Evolutionary conservation across 495 filamentous ascomycete species (phyloP), one percentile per base, ranked within the genome.

Genomic region (Diplogelasinospora grovesii): DNA sequence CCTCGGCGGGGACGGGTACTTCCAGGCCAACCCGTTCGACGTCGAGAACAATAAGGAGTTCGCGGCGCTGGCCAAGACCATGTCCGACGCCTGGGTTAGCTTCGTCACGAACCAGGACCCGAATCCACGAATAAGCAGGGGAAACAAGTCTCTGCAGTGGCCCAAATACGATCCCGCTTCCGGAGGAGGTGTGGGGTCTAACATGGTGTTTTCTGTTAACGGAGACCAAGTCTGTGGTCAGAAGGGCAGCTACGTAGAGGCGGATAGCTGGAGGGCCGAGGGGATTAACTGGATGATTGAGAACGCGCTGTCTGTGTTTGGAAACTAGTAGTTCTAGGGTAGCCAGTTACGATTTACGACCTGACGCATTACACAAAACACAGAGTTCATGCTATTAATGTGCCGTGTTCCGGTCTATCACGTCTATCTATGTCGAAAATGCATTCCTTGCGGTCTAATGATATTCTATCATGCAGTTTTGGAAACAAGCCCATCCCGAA

Each of bases 401-500:
- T n/a, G n/a, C n/a, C n/a, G n/a, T n/a, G n/a, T n/a, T n/a, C n/a
- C n/a, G n/a, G n/a, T n/a, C n/a, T n/a, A n/a, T n/a, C n/a, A n/a
- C n/a, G n/a, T n/a, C n/a, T n/a, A n/a, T n/a, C n/a, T 13, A 28
- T 13, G 26, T 11, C 2, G 26, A 28, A 11, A 28, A 28, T 28
- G 20, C 24, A 36, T 36, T 23, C 6, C 11, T 36, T 13, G 15
- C 15, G 3, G 8, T 22, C 9, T 22, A 8, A 22, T 22, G 18
- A n/a, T n/a, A n/a, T n/a, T n/a, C n/a, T n/a, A n/a, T n/a, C n/a
- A n/a, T n/a, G n/a, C n/a, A n/a, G n/a, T n/a, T n/a, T n/a, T n/a
- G n/a, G n/a, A 39, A 5, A 57, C 52, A 47, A 73, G 37, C 25
- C 49, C 60, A 34, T 67, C 54, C 22, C 61, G 37, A 34, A 86